A percentile compares a stretch with the other conserved stretches of the same genome.
phyloP scores from a whole-genome alignment of 202 grass and related monocot genomes.

The Cymbopogon flexuosus region DNA sequence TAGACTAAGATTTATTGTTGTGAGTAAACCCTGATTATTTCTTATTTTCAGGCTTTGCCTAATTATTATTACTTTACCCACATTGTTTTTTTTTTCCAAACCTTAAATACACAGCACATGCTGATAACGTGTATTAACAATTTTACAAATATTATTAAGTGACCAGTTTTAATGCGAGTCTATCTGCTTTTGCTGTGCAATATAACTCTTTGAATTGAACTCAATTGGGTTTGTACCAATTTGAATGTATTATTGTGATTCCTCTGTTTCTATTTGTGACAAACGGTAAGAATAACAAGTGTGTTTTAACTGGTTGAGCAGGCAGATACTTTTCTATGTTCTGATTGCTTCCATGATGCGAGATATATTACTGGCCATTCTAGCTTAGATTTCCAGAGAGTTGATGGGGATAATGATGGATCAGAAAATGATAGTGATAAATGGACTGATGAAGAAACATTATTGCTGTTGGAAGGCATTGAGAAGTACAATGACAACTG shows the following conservation, averaged over 20 bases:
- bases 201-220: not conserved
- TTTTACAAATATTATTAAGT: not conserved
- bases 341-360: slow-evolving; percentile 77
- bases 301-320: slow-evolving; percentile 44
- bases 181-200: not conserved
- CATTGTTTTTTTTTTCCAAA: not conserved
- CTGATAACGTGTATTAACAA: not conserved
- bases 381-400: slow-evolving; percentile 72
- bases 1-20: slow-evolving; percentile 2
- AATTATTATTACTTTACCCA: not conserved
- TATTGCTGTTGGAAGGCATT: slow-evolving; percentile 80
- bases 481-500: slow-evolving; percentile 82
- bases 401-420: slow-evolving; percentile 52
- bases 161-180: not conserved
- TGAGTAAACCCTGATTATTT: not conserved
- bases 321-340: slow-evolving; percentile 68
- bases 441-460: slow-evolving; percentile 84
- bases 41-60: not conserved
- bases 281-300: slow-evolving; percentile 8
- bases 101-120: not conserved
- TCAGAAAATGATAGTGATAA: slow-evolving; percentile 55
- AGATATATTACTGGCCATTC: slow-evolving; percentile 76
- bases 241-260: not conserved
- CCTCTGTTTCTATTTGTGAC: not conserved
- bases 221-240: not conserved